A percentile compares a stretch with the other conserved stretches of the same genome.
These are phyloP conservation scores for Cephalotrichum gorgonifer DNA, from an alignment of 2,329 filamentous ascomycete genomes.

Conservation along the genomic window DNA sequence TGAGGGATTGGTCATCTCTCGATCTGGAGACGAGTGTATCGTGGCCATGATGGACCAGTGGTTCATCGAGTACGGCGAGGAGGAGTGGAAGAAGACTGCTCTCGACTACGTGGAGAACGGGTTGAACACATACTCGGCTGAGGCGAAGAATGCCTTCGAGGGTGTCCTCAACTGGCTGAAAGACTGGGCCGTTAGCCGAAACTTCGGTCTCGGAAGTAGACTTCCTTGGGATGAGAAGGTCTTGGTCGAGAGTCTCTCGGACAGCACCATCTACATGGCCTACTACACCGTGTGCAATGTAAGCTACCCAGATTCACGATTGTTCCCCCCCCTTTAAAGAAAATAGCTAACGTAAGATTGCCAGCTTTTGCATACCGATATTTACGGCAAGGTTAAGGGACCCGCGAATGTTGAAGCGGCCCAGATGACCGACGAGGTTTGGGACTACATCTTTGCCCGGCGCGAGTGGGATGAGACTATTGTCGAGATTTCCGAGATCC, in stretches of 20 bases:
- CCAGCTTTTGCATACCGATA: constrained; percentile 65
- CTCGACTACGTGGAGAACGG: constrained; percentile 61
- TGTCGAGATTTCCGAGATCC: constrained; percentile 56
- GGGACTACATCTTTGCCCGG: constrained; percentile 89
- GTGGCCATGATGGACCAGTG: constrained; percentile 92
- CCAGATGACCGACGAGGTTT: constrained; percentile 90
- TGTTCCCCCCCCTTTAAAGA: constrained; percentile 26
- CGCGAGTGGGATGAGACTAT: constrained; percentile 59
- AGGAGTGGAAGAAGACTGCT: constrained; percentile 70
- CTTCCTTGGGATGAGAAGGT: constrained; percentile 89
- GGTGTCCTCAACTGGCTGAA: constrained; percentile 85
- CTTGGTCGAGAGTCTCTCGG: constrained; percentile 84
- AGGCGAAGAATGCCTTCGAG: constrained; percentile 72
- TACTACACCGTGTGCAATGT: constrained; percentile 56
- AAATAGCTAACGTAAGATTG: constrained; percentile 40
- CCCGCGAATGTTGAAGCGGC: constrained; percentile 61
- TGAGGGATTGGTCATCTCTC: constrained; percentile 76
- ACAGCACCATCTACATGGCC: constrained; percentile 87
- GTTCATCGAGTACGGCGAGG: constrained; percentile 95
- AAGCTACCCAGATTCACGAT: constrained; percentile 13
- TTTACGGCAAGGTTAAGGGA: constrained; percentile 69
- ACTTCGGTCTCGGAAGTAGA: constrained; percentile 86
- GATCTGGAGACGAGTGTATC: constrained; percentile 87
- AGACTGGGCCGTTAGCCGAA: constrained; percentile 89
- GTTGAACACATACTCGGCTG: constrained; percentile 70